Conservation (phyloP, 2,329 filamentous ascomycete genomes). For the Pseudogymnoascus sp. region DNA sequence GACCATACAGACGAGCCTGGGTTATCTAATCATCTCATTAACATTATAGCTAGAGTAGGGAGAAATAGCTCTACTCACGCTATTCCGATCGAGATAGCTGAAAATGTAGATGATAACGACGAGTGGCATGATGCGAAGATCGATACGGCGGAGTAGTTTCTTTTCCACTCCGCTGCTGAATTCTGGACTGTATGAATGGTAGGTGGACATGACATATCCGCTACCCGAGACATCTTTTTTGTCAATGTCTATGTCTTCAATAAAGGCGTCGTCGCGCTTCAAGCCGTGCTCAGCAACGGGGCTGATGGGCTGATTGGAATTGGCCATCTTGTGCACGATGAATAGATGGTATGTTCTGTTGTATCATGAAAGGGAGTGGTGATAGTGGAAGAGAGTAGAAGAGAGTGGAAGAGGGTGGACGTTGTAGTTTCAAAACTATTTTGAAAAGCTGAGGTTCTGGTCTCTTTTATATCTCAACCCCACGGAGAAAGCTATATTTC, state of each 20-base stretch:
- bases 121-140: slow-evolving; percentile 32
- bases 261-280: not conserved
- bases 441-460: not conserved
- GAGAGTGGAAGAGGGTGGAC: too few species aligned
- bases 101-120: slow-evolving; percentile 35
- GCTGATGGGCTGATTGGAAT: not conserved
- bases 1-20: not conserved
- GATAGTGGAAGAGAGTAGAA: not conserved
- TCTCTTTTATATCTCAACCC: not conserved
- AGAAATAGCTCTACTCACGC: not conserved
- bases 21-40: not conserved
- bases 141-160: slow-evolving; percentile 31
- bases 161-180: slow-evolving; percentile 22
- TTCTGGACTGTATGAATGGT: not conserved
- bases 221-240: not conserved
- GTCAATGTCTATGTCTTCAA: not conserved
- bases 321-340: not conserved
- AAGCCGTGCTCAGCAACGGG: not conserved
- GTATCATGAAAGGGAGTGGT: not conserved
- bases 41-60: not conserved
- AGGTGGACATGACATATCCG: not conserved
- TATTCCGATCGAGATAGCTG: slow-evolving; percentile 36
- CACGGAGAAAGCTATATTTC: slow-evolving; percentile 32
- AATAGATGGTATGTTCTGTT: not conserved
- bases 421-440: not conserved